These are phyloP conservation scores for Chlorella sp. DNA, from an alignment of 139 green algal genomes.

Conservation along the genomic window DNA sequence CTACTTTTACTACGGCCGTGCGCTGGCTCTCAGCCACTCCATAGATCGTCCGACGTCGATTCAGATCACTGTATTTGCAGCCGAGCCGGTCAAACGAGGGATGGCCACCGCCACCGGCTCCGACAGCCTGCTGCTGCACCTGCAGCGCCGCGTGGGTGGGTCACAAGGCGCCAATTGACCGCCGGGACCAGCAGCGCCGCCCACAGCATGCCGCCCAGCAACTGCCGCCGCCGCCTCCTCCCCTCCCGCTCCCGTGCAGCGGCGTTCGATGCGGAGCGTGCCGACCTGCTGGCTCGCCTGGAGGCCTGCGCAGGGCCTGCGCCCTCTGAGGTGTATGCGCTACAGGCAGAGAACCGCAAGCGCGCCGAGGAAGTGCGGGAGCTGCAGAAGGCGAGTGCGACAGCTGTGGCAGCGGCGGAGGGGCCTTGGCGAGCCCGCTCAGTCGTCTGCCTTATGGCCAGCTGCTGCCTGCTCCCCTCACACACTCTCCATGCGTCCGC, in stretches of 20 bases:
- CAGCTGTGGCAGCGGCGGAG: neutral
- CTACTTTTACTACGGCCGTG: too few species aligned
- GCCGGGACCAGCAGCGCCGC: neutral
- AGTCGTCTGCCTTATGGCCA: too few species aligned
- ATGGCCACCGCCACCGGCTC: too few species aligned
- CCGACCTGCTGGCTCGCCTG: constrained; percentile 68
- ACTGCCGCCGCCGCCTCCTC: neutral
- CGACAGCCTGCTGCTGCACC: neutral
- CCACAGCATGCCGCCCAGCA: neutral
- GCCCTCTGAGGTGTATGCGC: constrained; percentile 58
- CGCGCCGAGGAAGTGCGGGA: constrained; percentile 80
- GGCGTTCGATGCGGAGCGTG: constrained; percentile 65
- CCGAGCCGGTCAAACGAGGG: too few species aligned
- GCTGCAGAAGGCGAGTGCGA: constrained; percentile 75
- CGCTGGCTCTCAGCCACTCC: too few species aligned
- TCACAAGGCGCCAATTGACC: neutral
- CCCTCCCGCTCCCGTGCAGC: neutral
- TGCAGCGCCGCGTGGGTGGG: neutral
- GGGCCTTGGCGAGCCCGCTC: too few species aligned
- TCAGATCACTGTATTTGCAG: too few species aligned
- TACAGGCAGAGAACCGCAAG: constrained; percentile 81
- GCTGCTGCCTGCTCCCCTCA: too few species aligned
- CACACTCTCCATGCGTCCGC: neutral
- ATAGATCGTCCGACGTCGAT: too few species aligned
- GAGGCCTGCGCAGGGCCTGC: constrained; percentile 57